phyloP scores from a whole-genome alignment of 2,329 filamentous ascomycete species.

The Monilinia fructigena region DNA sequence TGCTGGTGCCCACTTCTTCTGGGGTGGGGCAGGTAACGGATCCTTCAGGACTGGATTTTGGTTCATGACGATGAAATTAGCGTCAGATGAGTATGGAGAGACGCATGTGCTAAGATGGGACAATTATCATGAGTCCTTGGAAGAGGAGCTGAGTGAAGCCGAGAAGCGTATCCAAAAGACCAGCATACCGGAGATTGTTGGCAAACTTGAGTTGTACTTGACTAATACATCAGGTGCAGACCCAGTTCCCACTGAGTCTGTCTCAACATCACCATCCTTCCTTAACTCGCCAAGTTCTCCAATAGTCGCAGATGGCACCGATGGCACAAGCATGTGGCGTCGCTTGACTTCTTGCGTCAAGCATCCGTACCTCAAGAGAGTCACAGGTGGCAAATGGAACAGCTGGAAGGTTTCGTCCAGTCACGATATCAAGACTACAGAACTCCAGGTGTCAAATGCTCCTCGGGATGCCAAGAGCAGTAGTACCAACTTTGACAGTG shows the following conservation, averaged over 20 bases:
- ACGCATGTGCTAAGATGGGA: slow-evolving; percentile 55
- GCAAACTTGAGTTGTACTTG: slow-evolving; percentile 34
- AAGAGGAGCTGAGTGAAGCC: slow-evolving; percentile 47
- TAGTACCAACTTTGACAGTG: slow-evolving; percentile 43
- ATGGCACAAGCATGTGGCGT: slow-evolving; percentile 48
- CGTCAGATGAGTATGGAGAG: slow-evolving; percentile 36
- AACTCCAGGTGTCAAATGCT: neutral
- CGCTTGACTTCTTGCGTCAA: slow-evolving; percentile 52
- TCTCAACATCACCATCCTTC: neutral
- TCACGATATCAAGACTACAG: slow-evolving; percentile 46
- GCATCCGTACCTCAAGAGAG: slow-evolving; percentile 46
- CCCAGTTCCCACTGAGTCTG: neutral
- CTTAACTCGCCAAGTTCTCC: slow-evolving; percentile 13
- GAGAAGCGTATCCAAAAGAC: slow-evolving; percentile 49
- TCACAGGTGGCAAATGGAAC: slow-evolving; percentile 46
- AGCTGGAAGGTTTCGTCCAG: slow-evolving; percentile 55
- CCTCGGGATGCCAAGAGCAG: slow-evolving; percentile 20
- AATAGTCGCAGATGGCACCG: slow-evolving; percentile 28
- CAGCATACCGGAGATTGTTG: slow-evolving; percentile 35
- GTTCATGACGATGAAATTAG: slow-evolving; percentile 43
- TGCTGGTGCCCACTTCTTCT: slow-evolving; percentile 57
- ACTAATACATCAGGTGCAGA: neutral
- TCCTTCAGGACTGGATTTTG: slow-evolving; percentile 58
- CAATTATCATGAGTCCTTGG: slow-evolving; percentile 53
- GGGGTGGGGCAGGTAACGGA: slow-evolving; percentile 51